Conservation (phyloP, 371 early-diverging fungal genomes). For the Globomyces sp. region DNA sequence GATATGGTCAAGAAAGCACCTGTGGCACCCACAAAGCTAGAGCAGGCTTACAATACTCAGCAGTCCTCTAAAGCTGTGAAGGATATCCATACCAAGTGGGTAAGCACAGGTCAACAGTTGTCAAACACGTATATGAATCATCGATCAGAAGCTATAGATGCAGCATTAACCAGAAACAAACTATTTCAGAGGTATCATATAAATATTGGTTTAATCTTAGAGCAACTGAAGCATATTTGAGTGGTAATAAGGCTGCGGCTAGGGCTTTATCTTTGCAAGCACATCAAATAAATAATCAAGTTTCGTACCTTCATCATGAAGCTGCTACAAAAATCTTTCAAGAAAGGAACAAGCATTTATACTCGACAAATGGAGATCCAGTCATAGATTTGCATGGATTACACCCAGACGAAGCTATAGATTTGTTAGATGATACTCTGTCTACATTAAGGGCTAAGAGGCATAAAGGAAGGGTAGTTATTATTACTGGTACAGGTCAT, state of each 20-base stretch:
- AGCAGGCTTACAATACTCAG: background rate
- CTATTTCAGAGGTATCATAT: constrained; percentile 38
- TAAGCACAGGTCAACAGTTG: constrained; percentile 37
- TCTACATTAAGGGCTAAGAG: constrained; percentile 23
- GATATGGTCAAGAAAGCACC: constrained; percentile 25
- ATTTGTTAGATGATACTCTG: constrained; percentile 26
- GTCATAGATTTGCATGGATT: constrained; percentile 50
- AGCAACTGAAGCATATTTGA: constrained; percentile 43
- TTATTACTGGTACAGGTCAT: constrained; percentile 51
- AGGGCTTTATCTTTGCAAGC: constrained; percentile 40
- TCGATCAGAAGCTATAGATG: constrained; percentile 44
- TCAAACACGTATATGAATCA: constrained; percentile 33
- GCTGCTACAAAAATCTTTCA: constrained; percentile 37
- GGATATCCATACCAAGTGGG: constrained; percentile 30
- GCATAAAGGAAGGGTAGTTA: constrained; percentile 29
- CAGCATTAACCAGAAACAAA: constrained; percentile 40
- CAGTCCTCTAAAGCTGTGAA: background rate
- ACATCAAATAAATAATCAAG: constrained; percentile 32
- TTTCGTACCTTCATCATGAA: constrained; percentile 33
- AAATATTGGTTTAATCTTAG: constrained; percentile 20
- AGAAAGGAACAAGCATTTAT: constrained; percentile 25
- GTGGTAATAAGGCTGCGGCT: constrained; percentile 45
- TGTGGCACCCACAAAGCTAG: background rate
- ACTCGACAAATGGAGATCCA: constrained; percentile 15
- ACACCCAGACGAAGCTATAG: constrained; percentile 41